Evolutionary conservation across 2,329 filamentous ascomycete species (phyloP).

Genomic region (Capronia epimyces): DNA sequence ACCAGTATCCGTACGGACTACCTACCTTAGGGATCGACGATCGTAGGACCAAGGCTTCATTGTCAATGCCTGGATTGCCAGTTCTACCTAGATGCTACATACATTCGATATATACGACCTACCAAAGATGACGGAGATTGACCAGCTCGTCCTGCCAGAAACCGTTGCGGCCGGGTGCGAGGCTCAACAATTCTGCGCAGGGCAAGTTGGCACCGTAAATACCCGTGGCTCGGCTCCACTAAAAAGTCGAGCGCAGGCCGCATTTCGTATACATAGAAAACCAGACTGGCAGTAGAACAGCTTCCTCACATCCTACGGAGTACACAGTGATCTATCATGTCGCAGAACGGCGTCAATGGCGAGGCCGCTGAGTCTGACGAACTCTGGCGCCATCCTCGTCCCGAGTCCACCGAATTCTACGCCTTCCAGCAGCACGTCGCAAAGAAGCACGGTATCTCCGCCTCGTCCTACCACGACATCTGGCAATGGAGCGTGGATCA

Average conservation of each 20-base stretch:
- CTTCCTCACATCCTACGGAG: neutral
- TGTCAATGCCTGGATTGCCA: too few relatives aligned
- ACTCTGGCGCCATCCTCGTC: constrained; percentile 67
- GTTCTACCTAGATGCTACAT: too few relatives aligned
- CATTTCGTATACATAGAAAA: neutral
- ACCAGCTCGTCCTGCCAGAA: too few relatives aligned
- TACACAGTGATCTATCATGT: constrained; percentile 8
- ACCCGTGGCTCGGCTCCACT: neutral
- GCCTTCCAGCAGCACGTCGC: constrained; percentile 66
- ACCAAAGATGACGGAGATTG: too few relatives aligned
- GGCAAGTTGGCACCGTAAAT: neutral
- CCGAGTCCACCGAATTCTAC: constrained; percentile 64
- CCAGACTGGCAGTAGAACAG: too few relatives aligned
- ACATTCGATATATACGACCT: too few relatives aligned
- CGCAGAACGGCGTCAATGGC: constrained; percentile 13
- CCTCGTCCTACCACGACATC: constrained; percentile 66
- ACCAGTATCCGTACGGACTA: too few relatives aligned
- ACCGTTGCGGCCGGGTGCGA: neutral
- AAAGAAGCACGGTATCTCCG: constrained; percentile 56
- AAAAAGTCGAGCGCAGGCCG: neutral
- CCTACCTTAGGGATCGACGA: too few relatives aligned
- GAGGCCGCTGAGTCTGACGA: constrained; percentile 34
- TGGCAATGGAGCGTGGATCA: constrained; percentile 80
- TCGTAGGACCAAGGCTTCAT: too few relatives aligned
- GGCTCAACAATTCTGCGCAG: neutral